Evolutionary conservation across 345 rosid genomes (phyloP).

Genomic region (Syzygium oleosum): DNA sequence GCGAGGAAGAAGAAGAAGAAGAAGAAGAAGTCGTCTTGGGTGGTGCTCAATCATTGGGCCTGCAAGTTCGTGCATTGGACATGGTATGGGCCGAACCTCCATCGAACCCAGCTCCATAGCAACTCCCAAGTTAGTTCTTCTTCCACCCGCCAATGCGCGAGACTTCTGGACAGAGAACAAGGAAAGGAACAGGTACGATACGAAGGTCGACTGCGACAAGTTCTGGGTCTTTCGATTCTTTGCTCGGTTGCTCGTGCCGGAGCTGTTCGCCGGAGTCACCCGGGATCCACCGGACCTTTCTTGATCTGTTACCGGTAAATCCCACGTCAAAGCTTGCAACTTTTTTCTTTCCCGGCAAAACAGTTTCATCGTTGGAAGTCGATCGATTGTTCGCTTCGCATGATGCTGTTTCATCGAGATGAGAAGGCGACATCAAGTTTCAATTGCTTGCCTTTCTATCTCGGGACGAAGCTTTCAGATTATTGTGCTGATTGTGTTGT

Average conservation of each 20-base stretch:
- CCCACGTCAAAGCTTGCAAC: not conserved
- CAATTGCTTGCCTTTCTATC: not conserved
- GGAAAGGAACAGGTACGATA: not conserved
- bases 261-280: not conserved
- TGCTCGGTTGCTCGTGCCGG: not conserved
- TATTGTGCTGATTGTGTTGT: not conserved
- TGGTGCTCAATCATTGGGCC: not conserved
- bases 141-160: not conserved
- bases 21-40: not conserved
- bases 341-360: not conserved
- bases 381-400: not conserved
- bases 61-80: not conserved
- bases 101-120: not conserved
- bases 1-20: not conserved
- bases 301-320: not conserved
- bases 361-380: not conserved
- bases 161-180: not conserved
- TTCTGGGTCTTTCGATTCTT: not conserved
- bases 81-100: rapidly evolving
- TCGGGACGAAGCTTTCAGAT: not conserved
- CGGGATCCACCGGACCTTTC: not conserved
- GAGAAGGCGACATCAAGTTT: not conserved
- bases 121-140: not conserved
- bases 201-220: not conserved
- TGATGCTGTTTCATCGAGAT: not conserved